A percentile compares a stretch with the other conserved stretches of the same genome.
Conservation (phyloP, 202 grass and related monocot genomes). For the Elaeis oleifera region DNA sequence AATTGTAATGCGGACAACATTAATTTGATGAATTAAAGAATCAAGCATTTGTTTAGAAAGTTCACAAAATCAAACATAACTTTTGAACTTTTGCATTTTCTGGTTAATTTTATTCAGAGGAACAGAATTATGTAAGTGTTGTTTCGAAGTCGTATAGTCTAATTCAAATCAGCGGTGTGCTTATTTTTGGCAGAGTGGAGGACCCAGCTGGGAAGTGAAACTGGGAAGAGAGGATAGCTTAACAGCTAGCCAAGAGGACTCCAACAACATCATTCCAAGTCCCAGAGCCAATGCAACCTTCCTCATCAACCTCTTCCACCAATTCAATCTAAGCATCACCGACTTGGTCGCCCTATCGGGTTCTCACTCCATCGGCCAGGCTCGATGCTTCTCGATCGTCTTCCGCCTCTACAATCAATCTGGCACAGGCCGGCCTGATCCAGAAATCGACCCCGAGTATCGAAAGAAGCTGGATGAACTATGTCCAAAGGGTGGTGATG, state of each 20-base stretch:
- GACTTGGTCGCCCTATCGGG: conserved; percentile 89
- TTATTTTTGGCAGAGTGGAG: conserved; percentile 46
- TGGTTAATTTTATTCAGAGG: too few relatives aligned
- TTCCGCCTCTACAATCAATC: conserved; percentile 97
- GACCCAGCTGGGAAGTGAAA: conserved; percentile 75
- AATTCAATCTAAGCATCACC: conserved; percentile 53
- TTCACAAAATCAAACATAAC: too few relatives aligned
- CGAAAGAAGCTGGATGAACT: conserved; percentile 44
- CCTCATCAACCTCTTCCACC: conserved; percentile 60
- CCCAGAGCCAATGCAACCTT: conserved; percentile 59
- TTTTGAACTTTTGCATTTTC: too few relatives aligned
- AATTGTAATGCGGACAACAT: too few relatives aligned
- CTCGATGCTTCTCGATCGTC: conserved; percentile 84
- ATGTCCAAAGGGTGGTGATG: conserved; percentile 51
- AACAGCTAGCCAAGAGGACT: conserved; percentile 65
- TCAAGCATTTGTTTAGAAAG: too few relatives aligned
- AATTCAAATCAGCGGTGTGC: too few relatives aligned
- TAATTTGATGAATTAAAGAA: too few relatives aligned
- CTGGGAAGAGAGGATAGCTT: conserved; percentile 75
- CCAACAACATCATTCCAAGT: conserved; percentile 74
- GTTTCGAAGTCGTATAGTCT: too few relatives aligned
- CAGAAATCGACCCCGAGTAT: conserved; percentile 57
- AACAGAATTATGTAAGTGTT: too few relatives aligned
- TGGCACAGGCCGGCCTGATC: conserved; percentile 66
- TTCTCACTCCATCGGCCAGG: conserved; percentile 82